A percentile compares a stretch with the other conserved stretches of the same genome.
These are phyloP conservation scores for Gymnopilus junonius DNA, from an alignment of 768 basidiomycete species.

Conservation along the genomic window DNA sequence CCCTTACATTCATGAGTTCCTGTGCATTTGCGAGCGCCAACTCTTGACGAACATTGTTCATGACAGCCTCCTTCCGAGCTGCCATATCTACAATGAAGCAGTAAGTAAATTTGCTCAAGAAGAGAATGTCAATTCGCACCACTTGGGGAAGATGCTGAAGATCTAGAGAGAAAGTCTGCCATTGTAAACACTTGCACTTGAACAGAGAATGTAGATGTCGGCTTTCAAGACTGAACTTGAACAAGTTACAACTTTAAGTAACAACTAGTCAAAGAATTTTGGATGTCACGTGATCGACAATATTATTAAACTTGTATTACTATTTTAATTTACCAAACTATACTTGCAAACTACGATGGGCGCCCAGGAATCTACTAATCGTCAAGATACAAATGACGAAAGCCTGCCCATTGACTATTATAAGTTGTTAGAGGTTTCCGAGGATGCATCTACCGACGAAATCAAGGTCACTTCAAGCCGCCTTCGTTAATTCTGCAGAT, in stretches of 20 bases:
- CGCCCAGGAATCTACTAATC: slow-evolving; percentile 63
- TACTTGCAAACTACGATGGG: slow-evolving; percentile 54
- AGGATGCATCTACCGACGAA: slow-evolving; percentile 84
- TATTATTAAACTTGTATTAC: neutral
- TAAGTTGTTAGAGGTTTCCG: slow-evolving; percentile 76
- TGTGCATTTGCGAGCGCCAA: slow-evolving; percentile 77
- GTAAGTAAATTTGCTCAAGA: neutral
- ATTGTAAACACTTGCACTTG: slow-evolving; percentile 34
- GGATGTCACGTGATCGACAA: neutral
- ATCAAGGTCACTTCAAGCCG: slow-evolving; percentile 64
- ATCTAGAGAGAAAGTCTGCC: slow-evolving; percentile 56
- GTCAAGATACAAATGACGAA: slow-evolving; percentile 26
- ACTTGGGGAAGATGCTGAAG: slow-evolving; percentile 32
- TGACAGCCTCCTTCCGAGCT: slow-evolving; percentile 56
- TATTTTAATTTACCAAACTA: neutral
- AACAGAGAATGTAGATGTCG: too few relatives aligned
- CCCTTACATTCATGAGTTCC: slow-evolving; percentile 75
- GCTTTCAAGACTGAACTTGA: too few relatives aligned
- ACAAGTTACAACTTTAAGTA: too few relatives aligned
- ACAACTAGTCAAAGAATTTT: slow-evolving; percentile 6
- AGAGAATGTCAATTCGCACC: slow-evolving; percentile 24
- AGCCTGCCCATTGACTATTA: slow-evolving; percentile 70
- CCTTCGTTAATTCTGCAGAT: neutral
- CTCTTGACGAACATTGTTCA: slow-evolving; percentile 71
- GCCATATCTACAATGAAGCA: slow-evolving; percentile 39